These are phyloP conservation scores for Oleoguttula mirabilis DNA, from an alignment of 495 filamentous ascomycete genomes.

Conservation along the genomic window DNA sequence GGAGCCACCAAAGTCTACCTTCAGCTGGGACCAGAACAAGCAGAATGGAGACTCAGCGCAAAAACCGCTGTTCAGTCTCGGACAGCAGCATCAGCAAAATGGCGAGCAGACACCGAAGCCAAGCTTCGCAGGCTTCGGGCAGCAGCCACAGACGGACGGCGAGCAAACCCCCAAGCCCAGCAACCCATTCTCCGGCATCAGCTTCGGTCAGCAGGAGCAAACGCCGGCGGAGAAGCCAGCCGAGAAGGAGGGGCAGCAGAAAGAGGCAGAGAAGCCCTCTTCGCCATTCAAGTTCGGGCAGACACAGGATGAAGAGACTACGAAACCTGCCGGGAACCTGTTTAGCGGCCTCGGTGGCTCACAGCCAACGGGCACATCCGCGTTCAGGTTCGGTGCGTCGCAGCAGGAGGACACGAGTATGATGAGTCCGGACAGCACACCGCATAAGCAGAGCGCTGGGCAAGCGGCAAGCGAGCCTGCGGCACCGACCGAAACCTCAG, in stretches of 20 bases:
- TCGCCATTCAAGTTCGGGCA: constrained; percentile 7
- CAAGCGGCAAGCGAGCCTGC: background rate
- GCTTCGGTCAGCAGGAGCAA: constrained; percentile 6
- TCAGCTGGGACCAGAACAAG: no score
- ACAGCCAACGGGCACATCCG: background rate
- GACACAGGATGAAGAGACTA: constrained; percentile 4
- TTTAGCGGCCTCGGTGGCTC: constrained; percentile 1
- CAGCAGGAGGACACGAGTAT: constrained; percentile 16
- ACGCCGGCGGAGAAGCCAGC: background rate
- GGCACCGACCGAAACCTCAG: background rate
- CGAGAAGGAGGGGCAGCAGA: background rate
- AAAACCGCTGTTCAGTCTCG: constrained; percentile 1
- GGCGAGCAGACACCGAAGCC: constrained; percentile 9
- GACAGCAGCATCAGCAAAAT: constrained; percentile 5
- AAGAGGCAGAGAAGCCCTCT: background rate
- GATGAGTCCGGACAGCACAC: constrained; percentile 11
- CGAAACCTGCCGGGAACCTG: background rate
- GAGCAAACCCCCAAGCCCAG: constrained; percentile 3
- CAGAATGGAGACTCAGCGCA: background rate
- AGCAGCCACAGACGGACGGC: background rate
- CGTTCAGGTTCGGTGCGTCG: constrained; percentile 1
- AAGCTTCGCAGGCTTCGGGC: constrained; percentile 1
- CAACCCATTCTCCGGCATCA: constrained; percentile 1
- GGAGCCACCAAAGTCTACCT: background rate
- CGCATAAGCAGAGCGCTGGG: constrained; percentile 7